Conservation (phyloP, 495 filamentous ascomycete species). For the Daldinia concentrica region DNA sequence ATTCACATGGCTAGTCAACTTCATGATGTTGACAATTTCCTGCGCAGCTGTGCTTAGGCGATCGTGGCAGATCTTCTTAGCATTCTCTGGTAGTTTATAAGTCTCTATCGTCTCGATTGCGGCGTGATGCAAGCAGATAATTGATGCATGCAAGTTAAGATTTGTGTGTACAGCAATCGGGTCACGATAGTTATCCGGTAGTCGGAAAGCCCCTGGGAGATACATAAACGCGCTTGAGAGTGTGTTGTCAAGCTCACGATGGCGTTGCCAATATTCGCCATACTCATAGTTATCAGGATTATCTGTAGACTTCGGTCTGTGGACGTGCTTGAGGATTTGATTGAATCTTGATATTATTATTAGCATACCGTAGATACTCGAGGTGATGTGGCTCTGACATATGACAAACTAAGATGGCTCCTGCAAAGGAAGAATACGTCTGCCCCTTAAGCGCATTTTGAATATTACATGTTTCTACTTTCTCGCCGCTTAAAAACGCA, state of each 20-base stretch:
- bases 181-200: slow-evolving; percentile 52
- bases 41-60: slow-evolving; percentile 51
- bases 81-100: slow-evolving; percentile 44
- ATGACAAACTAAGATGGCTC: slow-evolving; percentile 51
- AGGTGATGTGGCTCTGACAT: slow-evolving; percentile 27
- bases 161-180: slow-evolving; percentile 54
- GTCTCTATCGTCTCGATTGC: slow-evolving; percentile 54
- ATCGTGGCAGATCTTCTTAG: slow-evolving; percentile 46
- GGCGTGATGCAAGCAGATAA: slow-evolving; percentile 56
- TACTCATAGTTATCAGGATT: slow-evolving; percentile 50
- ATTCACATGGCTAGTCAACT: slow-evolving; percentile 46
- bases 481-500: slow-evolving; percentile 48
- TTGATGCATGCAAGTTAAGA: slow-evolving; percentile 55
- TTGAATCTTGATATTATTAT: slow-evolving; percentile 43
- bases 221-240: slow-evolving; percentile 59
- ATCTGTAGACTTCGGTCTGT: slow-evolving; percentile 52
- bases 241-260: slow-evolving; percentile 57
- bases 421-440: slow-evolving; percentile 53
- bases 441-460: slow-evolving; percentile 50
- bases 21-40: slow-evolving; percentile 57
- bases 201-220: slow-evolving; percentile 52
- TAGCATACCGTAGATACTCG: slow-evolving; percentile 1
- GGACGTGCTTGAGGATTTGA: slow-evolving; percentile 53
- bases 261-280: slow-evolving; percentile 57
- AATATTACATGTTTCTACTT: slow-evolving; percentile 49